Evolutionary conservation across 805 yeast species (phyloP).

Genomic region (Suhomyces sp.): DNA sequence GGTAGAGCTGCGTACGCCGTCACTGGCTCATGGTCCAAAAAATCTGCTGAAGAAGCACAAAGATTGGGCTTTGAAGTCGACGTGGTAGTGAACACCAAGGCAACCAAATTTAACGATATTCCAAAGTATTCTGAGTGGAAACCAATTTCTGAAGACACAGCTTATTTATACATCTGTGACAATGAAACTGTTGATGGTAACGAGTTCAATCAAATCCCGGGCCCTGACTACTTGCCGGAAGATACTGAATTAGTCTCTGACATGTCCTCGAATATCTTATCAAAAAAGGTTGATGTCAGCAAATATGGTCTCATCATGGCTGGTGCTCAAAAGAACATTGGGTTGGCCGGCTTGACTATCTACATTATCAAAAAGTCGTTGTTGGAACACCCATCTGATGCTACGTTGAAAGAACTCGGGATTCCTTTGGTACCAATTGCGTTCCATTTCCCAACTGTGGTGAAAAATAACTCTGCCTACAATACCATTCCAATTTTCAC

Average conservation of each 20-base stretch:
- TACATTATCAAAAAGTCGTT: slow-evolving; percentile 85
- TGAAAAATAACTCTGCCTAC: slow-evolving; percentile 87
- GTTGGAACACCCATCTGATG: slow-evolving; percentile 65
- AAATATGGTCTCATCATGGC: slow-evolving; percentile 90
- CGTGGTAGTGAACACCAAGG: slow-evolving; percentile 64
- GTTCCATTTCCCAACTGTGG: slow-evolving; percentile 81
- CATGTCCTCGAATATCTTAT: slow-evolving; percentile 89
- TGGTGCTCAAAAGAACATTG: slow-evolving; percentile 98
- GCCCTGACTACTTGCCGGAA: slow-evolving; percentile 54
- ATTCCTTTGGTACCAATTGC: slow-evolving; percentile 89
- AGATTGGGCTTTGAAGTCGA: slow-evolving; percentile 79
- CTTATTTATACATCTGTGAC: slow-evolving; percentile 89
- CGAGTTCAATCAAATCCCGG: slow-evolving; percentile 62
- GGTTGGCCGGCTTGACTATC: slow-evolving; percentile 91
- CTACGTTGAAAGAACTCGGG: slow-evolving; percentile 53
- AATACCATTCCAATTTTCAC: slow-evolving; percentile 96
- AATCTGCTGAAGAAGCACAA: slow-evolving; percentile 81
- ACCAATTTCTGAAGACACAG: slow-evolving; percentile 55
- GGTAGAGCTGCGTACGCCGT: slow-evolving; percentile 86
- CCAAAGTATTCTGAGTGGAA: slow-evolving; percentile 70
- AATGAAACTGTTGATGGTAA: slow-evolving; percentile 97
- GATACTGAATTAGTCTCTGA: slow-evolving; percentile 87
- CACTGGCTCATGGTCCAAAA: slow-evolving; percentile 93
- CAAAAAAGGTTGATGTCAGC: slow-evolving; percentile 75
- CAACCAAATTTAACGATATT: slow-evolving; percentile 59